Evolutionary conservation across 2,329 filamentous ascomycete species (phyloP), one percentile per base, ranked within the genome.

Genomic region (Aspergillus costaricaensis): DNA sequence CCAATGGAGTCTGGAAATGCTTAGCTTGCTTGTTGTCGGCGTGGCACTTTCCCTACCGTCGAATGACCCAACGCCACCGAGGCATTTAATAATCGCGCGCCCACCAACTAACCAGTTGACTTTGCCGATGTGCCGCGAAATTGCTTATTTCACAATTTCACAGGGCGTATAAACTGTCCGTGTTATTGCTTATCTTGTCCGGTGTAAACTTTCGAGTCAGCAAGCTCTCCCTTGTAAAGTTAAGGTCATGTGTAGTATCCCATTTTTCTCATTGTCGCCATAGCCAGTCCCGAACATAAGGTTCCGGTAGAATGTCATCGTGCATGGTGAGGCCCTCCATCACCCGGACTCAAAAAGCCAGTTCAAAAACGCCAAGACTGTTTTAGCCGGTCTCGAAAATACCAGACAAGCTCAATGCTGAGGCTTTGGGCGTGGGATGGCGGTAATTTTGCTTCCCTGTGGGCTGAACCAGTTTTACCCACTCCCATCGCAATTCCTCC

Each of bases 1-100:
- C 47, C 47, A 25, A 50, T 30, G 47, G 47, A 17, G 19, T 17
- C 25, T 10, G 6, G 41, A n/a, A 50, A 50, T 50, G 47, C 47
- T 50, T 50, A 50, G 47, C 47, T 17, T 50, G 47, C 47, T 50
- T 50, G 47, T 27, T 36, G 47, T 50, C n/a, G 25, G 7, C 25
- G 25, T 50, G 47, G 47, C 47, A 10, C 10, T 50, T n/a, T 30
- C 25, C 17, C 47, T 30, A 23, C 47, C 47, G 25, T n/a, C n/a
- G 25, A 50, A 50, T 50, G 47, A 23, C 15, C 44, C 25, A 50
- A 50, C 47, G 47, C 47, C 47, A 32, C 25, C 27, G 47, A 17
- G 47, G 47, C 25, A 50, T 50, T 50, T 50, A 50, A 12, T 32
- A 19, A 50, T 50, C 23, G 10, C 43, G 17, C 44, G 10, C 44